Evolutionary conservation across 2,329 filamentous ascomycete species (phyloP).

Genomic region (Malbranchea zuffiana): DNA sequence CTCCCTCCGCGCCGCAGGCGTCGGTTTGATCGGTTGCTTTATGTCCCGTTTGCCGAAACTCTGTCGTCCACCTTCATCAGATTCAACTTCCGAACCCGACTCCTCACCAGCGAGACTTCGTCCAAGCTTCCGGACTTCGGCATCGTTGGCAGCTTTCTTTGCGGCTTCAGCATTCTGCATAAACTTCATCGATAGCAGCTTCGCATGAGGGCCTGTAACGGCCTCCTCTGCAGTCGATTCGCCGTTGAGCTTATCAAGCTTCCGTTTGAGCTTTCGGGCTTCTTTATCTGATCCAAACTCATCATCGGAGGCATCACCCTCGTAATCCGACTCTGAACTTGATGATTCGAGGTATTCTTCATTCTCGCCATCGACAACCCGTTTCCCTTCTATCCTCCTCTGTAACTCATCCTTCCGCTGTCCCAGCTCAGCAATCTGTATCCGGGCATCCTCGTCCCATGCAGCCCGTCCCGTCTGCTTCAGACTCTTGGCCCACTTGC

Average conservation of each 20-base stretch:
- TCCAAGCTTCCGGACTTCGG: constrained; percentile 57
- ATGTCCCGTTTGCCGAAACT: constrained; percentile 28
- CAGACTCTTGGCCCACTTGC: constrained; percentile 82
- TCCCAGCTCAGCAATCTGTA: constrained; percentile 69
- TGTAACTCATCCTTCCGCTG: constrained; percentile 71
- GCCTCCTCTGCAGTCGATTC: constrained; percentile 29
- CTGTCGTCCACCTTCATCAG: constrained; percentile 53
- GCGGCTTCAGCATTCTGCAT: constrained; percentile 82
- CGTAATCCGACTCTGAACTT: constrained; percentile 52
- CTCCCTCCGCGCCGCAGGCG: constrained; percentile 36
- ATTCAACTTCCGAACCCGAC: constrained; percentile 43
- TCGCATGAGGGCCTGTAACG: constrained; percentile 44
- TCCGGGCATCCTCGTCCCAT: constrained; percentile 80
- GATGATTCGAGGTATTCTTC: constrained; percentile 42
- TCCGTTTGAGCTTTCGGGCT: constrained; percentile 28
- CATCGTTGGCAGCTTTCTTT: constrained; percentile 69
- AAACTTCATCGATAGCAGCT: constrained; percentile 77
- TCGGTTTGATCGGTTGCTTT: constrained; percentile 23
- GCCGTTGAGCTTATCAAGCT: constrained; percentile 38
- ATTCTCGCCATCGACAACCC: constrained; percentile 51
- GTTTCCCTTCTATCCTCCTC: constrained; percentile 64
- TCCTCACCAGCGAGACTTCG: constrained; percentile 55
- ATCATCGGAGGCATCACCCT: constrained; percentile 49
- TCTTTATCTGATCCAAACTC: constrained; percentile 27
- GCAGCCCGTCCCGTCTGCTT: constrained; percentile 67